A percentile compares a stretch with the other conserved stretches of the same genome.
These are phyloP conservation scores for Didymella exigua DNA, from an alignment of 2,329 filamentous ascomycete genomes.

Conservation along the genomic window DNA sequence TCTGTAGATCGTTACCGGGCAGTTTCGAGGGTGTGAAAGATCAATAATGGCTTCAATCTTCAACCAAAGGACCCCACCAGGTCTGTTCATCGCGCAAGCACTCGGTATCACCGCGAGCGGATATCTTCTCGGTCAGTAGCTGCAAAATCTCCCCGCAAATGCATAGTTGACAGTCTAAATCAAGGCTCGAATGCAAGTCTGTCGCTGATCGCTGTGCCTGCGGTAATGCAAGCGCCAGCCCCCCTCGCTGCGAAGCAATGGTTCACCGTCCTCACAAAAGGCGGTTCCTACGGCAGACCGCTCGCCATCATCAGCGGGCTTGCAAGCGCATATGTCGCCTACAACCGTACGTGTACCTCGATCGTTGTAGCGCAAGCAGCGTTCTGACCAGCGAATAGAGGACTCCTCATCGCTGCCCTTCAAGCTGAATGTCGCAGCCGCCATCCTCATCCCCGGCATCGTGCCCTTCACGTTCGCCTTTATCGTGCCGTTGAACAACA, in stretches of 20 bases:
- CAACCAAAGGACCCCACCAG: constrained; percentile 32
- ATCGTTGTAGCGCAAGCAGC: neutral
- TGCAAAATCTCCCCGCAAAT: neutral
- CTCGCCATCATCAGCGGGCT: constrained; percentile 50
- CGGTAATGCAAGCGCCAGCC: constrained; percentile 61
- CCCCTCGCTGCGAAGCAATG: constrained; percentile 63
- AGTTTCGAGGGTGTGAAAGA: too few species aligned
- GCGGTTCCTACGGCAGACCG: constrained; percentile 49
- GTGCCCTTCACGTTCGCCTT: constrained; percentile 60
- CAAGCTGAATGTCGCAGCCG: constrained; percentile 56
- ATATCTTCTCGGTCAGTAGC: constrained; percentile 51
- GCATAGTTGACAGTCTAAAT: neutral
- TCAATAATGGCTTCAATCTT: constrained; percentile 29
- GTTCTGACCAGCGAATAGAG: constrained; percentile 26
- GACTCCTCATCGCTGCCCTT: constrained; percentile 41
- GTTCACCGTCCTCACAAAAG: constrained; percentile 51
- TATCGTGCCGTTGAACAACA: constrained; percentile 56
- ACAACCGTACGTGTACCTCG: constrained; percentile 37
- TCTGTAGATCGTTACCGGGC: neutral
- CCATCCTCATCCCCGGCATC: constrained; percentile 53
- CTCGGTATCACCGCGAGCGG: constrained; percentile 59
- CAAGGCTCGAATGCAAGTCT: constrained; percentile 43
- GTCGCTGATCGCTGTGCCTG: constrained; percentile 57
- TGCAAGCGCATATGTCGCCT: constrained; percentile 56
- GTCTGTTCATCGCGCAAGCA: constrained; percentile 56